Conservation (phyloP, 2,329 filamentous ascomycete genomes). For the Plectosphaerella plurivora region DNA sequence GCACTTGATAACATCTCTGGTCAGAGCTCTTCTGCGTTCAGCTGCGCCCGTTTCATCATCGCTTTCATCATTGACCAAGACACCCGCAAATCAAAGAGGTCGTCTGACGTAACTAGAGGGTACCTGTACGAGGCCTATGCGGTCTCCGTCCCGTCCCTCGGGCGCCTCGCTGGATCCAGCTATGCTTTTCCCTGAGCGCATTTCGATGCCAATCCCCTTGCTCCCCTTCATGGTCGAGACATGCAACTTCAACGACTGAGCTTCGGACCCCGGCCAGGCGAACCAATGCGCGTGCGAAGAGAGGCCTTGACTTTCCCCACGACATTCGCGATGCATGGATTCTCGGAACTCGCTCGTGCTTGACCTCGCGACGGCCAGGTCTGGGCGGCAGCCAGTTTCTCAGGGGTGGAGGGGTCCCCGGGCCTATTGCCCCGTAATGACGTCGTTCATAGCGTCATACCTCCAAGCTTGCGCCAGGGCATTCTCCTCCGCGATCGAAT, state of each 20-base stretch:
- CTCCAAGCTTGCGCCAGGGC: neutral
- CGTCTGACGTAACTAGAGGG: neutral
- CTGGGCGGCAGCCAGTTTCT: neutral
- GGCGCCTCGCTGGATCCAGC: neutral
- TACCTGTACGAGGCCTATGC: neutral
- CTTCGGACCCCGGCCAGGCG: too few species aligned
- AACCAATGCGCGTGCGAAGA: too few species aligned
- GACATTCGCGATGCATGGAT: neutral
- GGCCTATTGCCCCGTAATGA: neutral
- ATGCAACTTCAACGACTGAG: too few species aligned
- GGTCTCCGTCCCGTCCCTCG: neutral
- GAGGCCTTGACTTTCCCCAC: neutral
- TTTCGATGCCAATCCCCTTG: too few species aligned
- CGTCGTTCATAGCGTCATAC: slow-evolving; percentile 1
- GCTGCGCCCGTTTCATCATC: slow-evolving; percentile 2
- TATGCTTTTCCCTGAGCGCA: too few species aligned
- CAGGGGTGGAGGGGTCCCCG: slow-evolving; percentile 1
- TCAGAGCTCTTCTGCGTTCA: neutral
- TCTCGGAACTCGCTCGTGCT: neutral
- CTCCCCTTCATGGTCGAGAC: too few species aligned
- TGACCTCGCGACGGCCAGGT: too few species aligned
- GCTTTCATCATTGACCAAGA: slow-evolving; percentile 1
- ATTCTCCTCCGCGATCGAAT: too few species aligned
- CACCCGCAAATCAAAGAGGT: neutral
- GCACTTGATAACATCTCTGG: neutral